Evolutionary conservation across 2,329 filamentous ascomycete species (phyloP), one percentile per base, ranked within the genome.

Genomic region (Helicocarpus griseus): DNA sequence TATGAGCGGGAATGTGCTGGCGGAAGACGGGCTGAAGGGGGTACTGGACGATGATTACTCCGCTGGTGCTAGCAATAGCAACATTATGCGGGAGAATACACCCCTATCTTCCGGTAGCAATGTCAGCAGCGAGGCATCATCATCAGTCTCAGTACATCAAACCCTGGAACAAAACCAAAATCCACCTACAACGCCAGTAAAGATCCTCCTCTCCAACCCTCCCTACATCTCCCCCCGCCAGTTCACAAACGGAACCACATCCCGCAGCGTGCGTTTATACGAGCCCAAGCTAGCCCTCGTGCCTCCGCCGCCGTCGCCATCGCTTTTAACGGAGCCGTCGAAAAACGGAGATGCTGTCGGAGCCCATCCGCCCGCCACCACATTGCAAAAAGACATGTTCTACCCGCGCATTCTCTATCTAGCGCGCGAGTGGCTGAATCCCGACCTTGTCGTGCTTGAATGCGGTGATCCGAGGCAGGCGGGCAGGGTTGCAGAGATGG

Each of bases 251-350:
- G 76, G 69, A 36, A 79, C 80, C 17, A 89, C 85, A 1, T 74
- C 77, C 1, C 79, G 82, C 24, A 91, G 87, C 11, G 91, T 96
- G 28, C 80, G 89, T 14, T 81, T 81, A 43, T 89, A 82, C 64
- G 93, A 98, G 68, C 93, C 93, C 3, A 79, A 73, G 56, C 69
- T 87, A 11, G 93, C 93, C 0, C 75, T 97, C 13, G 87, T 97
- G 0, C 80, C 79, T 8, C 78, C 79, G 4, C 29, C 48, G 4
- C 7, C 38, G 1, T 19, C 36, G 7, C 9, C 14, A 13, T 5
- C 43, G 26, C 11, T n/a, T n/a, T n/a, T n/a, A n/a, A n/a, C n/a
- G n/a, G n/a, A n/a, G n/a, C n/a, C n/a, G n/a, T n/a, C n/a, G n/a
- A n/a, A n/a, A n/a, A n/a, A n/a, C n/a, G n/a, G n/a, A n/a, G n/a